Evolutionary conservation across 2,329 filamentous ascomycete genomes (phyloP).

Genomic region (Botrytis paeoniae): DNA sequence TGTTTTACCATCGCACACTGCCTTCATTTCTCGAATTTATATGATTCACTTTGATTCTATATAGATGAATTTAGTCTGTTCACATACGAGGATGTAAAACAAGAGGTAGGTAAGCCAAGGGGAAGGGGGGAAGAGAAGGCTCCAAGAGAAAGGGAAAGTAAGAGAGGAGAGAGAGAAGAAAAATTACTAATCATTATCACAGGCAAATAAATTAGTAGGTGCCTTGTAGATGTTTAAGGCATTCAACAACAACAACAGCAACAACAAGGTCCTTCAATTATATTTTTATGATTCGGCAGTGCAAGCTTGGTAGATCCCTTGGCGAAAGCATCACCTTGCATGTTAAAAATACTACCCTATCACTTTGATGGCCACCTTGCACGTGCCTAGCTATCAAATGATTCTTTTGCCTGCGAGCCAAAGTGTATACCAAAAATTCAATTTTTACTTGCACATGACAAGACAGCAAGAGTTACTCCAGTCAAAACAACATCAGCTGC

Average conservation of each 20-base stretch:
- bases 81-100: background rate
- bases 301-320: slow-evolving; percentile 5
- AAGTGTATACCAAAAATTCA: background rate
- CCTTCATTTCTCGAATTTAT: background rate
- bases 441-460: background rate
- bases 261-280: background rate
- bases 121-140: background rate
- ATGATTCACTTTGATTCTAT: background rate
- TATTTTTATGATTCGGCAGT: background rate
- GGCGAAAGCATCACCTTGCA: slow-evolving; percentile 1
- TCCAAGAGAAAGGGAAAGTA: background rate
- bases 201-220: no score
- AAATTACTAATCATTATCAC: no score
- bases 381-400: background rate
- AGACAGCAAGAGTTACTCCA: background rate
- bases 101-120: background rate
- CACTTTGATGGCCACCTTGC: background rate
- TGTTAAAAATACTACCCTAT: background rate
- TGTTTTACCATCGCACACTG: background rate
- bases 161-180: no score
- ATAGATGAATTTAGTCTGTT: background rate
- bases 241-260: no score
- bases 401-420: background rate
- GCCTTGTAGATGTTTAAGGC: no score
- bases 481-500: background rate